Evolutionary conservation across 2,329 filamentous ascomycete species (phyloP).

Genomic region (Leptographium radiaticola): DNA sequence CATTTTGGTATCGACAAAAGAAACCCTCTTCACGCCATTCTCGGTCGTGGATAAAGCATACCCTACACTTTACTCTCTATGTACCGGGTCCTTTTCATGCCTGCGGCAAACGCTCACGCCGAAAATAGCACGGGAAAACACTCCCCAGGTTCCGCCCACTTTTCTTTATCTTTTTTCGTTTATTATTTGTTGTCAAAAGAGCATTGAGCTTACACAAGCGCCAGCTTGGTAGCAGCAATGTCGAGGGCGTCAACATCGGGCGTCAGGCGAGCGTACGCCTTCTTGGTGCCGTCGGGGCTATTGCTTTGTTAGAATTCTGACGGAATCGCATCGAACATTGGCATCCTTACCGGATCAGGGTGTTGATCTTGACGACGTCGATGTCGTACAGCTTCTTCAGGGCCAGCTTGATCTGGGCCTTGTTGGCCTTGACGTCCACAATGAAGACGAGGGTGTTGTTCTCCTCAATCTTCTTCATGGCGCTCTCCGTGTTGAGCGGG

Average conservation of each 20-base stretch:
- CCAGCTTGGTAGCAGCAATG: slow-evolving; percentile 97
- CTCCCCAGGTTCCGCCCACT: neutral
- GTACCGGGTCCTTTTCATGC: neutral
- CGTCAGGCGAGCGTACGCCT: slow-evolving; percentile 93
- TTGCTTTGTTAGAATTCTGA: neutral
- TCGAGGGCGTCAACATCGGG: slow-evolving; percentile 96
- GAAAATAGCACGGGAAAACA: neutral
- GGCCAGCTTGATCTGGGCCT: slow-evolving; percentile 96
- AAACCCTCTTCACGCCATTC: neutral
- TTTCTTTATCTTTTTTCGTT: slow-evolving; percentile 1
- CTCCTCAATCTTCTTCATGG: slow-evolving; percentile 99
- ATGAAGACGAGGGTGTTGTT: slow-evolving; percentile 99
- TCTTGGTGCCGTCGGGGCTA: slow-evolving; percentile 94
- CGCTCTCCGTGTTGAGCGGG: slow-evolving; percentile 98
- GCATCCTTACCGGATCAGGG: slow-evolving; percentile 72
- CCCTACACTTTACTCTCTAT: neutral
- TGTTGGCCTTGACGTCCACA: slow-evolving; percentile 95
- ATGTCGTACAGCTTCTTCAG: slow-evolving; percentile 99
- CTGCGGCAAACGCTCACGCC: neutral
- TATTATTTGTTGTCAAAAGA: neutral
- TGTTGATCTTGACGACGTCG: slow-evolving; percentile 98
- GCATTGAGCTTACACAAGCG: slow-evolving; percentile 64
- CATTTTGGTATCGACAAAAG: slow-evolving; percentile 1
- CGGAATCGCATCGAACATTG: neutral
- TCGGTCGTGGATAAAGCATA: neutral